Evolutionary conservation across 164 flowering plant species (phyloP), one percentile per base, ranked within the genome.

Genomic region (Vitis rotundifolia): DNA sequence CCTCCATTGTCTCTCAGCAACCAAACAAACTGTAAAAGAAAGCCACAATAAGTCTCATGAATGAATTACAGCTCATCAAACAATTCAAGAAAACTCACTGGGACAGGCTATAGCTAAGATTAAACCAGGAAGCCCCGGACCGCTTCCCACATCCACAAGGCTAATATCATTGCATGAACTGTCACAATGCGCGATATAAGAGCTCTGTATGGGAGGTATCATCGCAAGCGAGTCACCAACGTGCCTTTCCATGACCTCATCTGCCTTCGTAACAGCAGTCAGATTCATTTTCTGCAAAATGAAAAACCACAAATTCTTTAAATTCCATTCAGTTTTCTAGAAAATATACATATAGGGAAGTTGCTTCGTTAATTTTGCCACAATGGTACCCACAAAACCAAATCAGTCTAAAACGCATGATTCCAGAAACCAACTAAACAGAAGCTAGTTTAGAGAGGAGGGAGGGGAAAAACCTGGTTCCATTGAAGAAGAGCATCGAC

Each of bases 61-160:
- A 29, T 6, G 19, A 22, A 61, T 60, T 60, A n/a, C 66, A 13
- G 56, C 52, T 5, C 19, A 13, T 13, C 55, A 59, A 48, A 2
- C 13, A 11, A 59, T 28, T 18, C 49, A 64, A 18, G 19, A 52
- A 8, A 61, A 18, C 12, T 49, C 31, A 95, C 99, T 86, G 49
- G 97, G 98, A 69, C 88, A 77, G 8, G 91, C 99, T 66, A 95
- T 90, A 19, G 99, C 98, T 19, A 95, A 70, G 64, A 95, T 77
- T 47, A 93, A 56, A 50, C 98, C 99, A 13, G 98, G 99, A 70
- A 95, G 96, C 16, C 97, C 97, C 0, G 97, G 79, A 8, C 93
- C 97, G 59, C 83, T 88, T 19, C 98, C 98, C 49, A 93, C 98
- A 75, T 95, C 98, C 49, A 93, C 85, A 4, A 95, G 75, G 9